Conservation (phyloP, 179 eudicot genomes). For the Monotropa hypopitys region DNA sequence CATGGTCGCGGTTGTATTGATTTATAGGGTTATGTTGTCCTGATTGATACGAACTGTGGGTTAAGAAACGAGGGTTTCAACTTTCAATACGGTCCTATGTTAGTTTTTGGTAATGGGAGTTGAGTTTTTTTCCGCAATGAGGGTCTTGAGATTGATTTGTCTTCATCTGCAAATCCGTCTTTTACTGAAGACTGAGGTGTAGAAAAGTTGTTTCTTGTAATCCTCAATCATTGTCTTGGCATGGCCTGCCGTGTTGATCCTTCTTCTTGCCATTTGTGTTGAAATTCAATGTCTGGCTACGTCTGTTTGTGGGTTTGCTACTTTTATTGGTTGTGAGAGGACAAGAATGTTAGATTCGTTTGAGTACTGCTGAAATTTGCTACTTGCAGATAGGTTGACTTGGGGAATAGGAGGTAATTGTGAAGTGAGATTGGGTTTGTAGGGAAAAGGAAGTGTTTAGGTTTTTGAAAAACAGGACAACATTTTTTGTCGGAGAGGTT, state of each 20-base stretch:
- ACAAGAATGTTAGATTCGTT: neutral
- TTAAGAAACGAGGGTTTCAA: neutral
- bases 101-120: neutral
- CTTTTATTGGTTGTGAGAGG: neutral
- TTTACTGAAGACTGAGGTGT: constrained; percentile 7
- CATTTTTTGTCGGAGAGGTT: neutral
- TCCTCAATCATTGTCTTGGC: neutral
- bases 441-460: neutral
- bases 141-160: constrained; percentile 5
- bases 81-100: neutral
- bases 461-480: neutral
- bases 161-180: neutral
- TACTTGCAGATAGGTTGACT: neutral
- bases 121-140: neutral
- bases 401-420: neutral
- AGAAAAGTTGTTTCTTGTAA: neutral
- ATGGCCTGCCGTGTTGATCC: neutral
- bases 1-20: neutral
- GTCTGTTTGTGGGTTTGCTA: neutral
- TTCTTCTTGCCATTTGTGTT: neutral
- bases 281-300: neutral
- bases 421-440: neutral
- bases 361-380: neutral
- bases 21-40: neutral
- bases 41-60: neutral